Percentiles rank a stretch among this genome's conserved stretches.
These are phyloP conservation scores for Camillea tinctor DNA, from an alignment of 2,329 filamentous ascomycete genomes.

Conservation along the genomic window DNA sequence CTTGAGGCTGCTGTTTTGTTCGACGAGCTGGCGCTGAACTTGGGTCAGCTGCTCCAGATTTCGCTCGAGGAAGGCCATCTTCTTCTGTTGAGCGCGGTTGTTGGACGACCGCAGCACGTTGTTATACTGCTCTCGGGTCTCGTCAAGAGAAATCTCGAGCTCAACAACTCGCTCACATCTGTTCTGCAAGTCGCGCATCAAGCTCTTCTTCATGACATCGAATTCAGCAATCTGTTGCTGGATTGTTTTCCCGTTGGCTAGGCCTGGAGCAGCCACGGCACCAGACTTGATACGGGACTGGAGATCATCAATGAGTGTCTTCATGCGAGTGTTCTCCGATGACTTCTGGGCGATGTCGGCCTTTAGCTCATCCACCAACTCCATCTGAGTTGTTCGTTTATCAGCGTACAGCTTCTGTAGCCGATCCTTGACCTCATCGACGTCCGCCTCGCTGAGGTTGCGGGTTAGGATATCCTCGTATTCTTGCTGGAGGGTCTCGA, in stretches of 20 bases:
- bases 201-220: constrained; percentile 98
- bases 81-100: constrained; percentile 99
- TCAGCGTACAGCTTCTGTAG: constrained; percentile 75
- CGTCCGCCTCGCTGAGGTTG: constrained; percentile 75
- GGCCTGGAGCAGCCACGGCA: constrained; percentile 52
- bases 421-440: constrained; percentile 78
- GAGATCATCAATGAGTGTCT: constrained; percentile 75
- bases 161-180: constrained; percentile 97
- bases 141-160: constrained; percentile 94
- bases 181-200: constrained; percentile 98
- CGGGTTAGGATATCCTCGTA: constrained; percentile 81
- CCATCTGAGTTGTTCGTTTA: constrained; percentile 70
- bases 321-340: constrained; percentile 79
- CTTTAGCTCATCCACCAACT: constrained; percentile 75
- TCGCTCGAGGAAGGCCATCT: constrained; percentile 98
- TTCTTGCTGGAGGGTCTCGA: constrained; percentile 73
- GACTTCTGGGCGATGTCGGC: constrained; percentile 73
- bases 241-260: constrained; percentile 82
- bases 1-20: constrained; percentile 96
- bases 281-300: constrained; percentile 70
- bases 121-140: constrained; percentile 98
- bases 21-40: constrained; percentile 94
- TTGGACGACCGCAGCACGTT: constrained; percentile 95
- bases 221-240: constrained; percentile 99
- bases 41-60: constrained; percentile 97